Evolutionary conservation across 768 basidiomycete genomes (phyloP), one percentile per base, ranked within the genome.

Genomic region (Phlebiopsis flavidoalba): DNA sequence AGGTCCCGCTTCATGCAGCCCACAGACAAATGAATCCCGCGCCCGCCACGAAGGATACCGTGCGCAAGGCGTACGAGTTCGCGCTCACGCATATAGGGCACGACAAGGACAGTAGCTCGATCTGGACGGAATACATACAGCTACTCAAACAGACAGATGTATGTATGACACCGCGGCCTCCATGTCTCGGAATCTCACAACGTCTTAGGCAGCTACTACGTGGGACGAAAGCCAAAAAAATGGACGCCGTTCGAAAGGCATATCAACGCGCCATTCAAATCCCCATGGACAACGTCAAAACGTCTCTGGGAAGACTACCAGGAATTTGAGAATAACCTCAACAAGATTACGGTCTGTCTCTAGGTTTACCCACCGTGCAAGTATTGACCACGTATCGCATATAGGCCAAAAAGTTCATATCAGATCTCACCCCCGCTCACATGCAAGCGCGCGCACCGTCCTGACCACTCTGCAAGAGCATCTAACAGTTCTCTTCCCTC

Each of bases 181-280:
- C 56, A 53, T 31, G 14, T 52, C n/a, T 8, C 24, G 15, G 17
- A 53, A 40, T 24, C 35, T 58, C 50, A 60, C 35, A 12, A 43
- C 35, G 24, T 51, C 11, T 57, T 52, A 84, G 85, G 80, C 89
- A 0, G 83, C 82, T 12, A 91, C 88, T 24, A 93, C 93, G 19
- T 98, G 95, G 95, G 96, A 98, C 71, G 87, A 90, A 64, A 92
- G 95, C 67, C 93, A 96, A 70, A 93, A n/a, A 94, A 72, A 95
- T 94, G 89, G 96, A 97, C 65, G 83, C 86, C 1, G 78, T 98
- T 4, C 86, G 97, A 60, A 93, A 91, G 71, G 87, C 91, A 0
- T 97, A 97, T 75, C 93, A 95, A 69, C 86, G 93, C 54, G 96
- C 93, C 2, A 90, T 98, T 21, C 91, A 93, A 69, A 93, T 97